Conservation (phyloP, 202 grass and related monocot species). For the Thinopyrum obtusiflorum region DNA sequence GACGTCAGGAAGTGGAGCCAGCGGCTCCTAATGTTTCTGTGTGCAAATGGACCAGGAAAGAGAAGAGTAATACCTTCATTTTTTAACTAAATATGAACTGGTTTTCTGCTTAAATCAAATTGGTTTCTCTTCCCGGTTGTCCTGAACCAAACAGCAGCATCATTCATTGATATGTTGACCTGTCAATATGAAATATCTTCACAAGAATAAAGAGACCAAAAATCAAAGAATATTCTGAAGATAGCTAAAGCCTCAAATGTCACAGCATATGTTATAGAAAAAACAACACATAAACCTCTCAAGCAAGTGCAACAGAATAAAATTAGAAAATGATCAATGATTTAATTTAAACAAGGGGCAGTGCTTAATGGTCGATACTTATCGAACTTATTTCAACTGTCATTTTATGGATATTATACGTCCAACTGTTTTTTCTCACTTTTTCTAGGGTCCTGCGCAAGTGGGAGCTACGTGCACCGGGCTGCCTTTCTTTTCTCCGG, state of each 20-base stretch:
- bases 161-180: conserved; percentile 77
- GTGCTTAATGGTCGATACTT: not conserved
- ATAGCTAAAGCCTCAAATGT: not conserved
- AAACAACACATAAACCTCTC: conserved; percentile 15
- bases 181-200: conserved; percentile 33
- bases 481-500: not conserved
- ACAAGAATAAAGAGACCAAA: conserved; percentile 22
- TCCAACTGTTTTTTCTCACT: not conserved
- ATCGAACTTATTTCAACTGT: conserved; percentile 1
- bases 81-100: conserved; percentile 75
- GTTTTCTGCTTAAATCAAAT: conserved; percentile 90
- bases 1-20: no score
- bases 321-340: not conserved
- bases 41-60: no score
- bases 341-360: not conserved
- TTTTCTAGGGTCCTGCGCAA: no score
- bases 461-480: no score
- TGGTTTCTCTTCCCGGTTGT: conserved; percentile 88
- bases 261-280: not conserved
- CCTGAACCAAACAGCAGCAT: conserved; percentile 55
- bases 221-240: not conserved
- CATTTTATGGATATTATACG: not conserved
- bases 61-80: conserved; percentile 51
- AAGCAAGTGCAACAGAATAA: not conserved
- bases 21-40: no score